phyloP scores from a whole-genome alignment of 331 rosid genomes.

The Quercus tomentella region DNA sequence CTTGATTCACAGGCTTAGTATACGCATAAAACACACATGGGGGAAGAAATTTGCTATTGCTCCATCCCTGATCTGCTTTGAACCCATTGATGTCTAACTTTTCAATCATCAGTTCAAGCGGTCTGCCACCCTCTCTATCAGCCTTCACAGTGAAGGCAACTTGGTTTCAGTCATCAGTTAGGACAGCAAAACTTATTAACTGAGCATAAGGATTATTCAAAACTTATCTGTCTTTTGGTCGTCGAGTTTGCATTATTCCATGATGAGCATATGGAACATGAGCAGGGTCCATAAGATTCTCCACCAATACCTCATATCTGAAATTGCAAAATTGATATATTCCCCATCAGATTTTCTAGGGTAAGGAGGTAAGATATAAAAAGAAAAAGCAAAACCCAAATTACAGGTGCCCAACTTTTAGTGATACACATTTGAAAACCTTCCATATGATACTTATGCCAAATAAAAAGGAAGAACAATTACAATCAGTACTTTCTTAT shows the following conservation, averaged over 20 bases:
- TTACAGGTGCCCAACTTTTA: not conserved
- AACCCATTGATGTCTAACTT: constrained; percentile 61
- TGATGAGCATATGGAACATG: constrained; percentile 83
- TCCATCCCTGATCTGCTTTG: constrained; percentile 43
- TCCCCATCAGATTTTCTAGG: not conserved
- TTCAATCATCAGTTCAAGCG: constrained; percentile 52
- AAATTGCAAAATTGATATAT: constrained; percentile 15
- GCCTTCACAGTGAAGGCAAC: constrained; percentile 49
- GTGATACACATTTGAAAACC: not conserved
- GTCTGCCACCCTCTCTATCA: constrained; percentile 97
- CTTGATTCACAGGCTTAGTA: constrained; percentile 24
- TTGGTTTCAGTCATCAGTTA: not conserved
- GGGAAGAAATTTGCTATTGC: constrained; percentile 45
- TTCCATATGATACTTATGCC: not conserved
- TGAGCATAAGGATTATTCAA: not conserved
- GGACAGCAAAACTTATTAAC: constrained; percentile 2
- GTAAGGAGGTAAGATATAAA: not conserved
- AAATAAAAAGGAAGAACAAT: not conserved
- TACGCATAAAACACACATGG: constrained; percentile 58
- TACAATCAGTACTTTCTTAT: not conserved
- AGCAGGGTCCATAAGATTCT: constrained; percentile 88
- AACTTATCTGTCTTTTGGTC: constrained; percentile 47
- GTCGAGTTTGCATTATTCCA: constrained; percentile 47
- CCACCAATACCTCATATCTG: constrained; percentile 83
- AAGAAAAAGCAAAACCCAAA: not conserved